Conservation (phyloP, 495 filamentous ascomycete species). For the Podospora conica region DNA sequence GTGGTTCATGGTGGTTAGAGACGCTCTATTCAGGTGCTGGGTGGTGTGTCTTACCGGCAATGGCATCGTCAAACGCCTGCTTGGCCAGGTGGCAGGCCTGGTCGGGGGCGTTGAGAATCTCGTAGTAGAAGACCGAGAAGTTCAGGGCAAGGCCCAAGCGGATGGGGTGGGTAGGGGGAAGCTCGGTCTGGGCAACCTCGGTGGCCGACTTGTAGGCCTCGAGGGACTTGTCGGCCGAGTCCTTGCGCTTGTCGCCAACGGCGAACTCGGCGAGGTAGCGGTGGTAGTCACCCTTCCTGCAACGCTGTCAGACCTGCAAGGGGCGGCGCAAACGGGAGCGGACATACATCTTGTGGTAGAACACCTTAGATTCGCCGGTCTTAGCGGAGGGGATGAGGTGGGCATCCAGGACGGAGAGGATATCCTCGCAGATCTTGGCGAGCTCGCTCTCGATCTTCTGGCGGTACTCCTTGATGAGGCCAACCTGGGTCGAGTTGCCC, state of each 20-base stretch:
- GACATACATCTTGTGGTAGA: slow-evolving; percentile 99
- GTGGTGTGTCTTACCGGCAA: slow-evolving; percentile 66
- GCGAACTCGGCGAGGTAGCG: slow-evolving; percentile 99
- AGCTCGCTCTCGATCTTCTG: slow-evolving; percentile 99
- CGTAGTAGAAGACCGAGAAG: slow-evolving; percentile 99
- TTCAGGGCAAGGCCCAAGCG: slow-evolving; percentile 96
- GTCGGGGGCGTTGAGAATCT: slow-evolving; percentile 98
- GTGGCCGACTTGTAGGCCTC: slow-evolving; percentile 99
- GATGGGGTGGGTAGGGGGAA: slow-evolving; percentile 98
- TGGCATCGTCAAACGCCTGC: slow-evolving; percentile 98
- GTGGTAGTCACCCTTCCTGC: slow-evolving; percentile 99
- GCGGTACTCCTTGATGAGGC: slow-evolving; percentile 97
- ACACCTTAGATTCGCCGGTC: slow-evolving; percentile 98
- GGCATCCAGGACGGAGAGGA: slow-evolving; percentile 91
- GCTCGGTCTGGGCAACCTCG: slow-evolving; percentile 95
- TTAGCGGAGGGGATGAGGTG: slow-evolving; percentile 95
- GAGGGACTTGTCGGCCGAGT: slow-evolving; percentile 89
- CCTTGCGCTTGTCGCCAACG: slow-evolving; percentile 94
- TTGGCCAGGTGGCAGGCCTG: slow-evolving; percentile 99
- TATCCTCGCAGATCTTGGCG: slow-evolving; percentile 98
- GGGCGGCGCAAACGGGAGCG: neutral
- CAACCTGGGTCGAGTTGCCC: slow-evolving; percentile 90
- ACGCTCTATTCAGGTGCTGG: neutral
- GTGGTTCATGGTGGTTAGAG: slow-evolving; percentile 23
- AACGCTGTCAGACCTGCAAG: slow-evolving; percentile 23